A percentile compares a stretch with the other conserved stretches of the same genome.
These are phyloP conservation scores for Ceratocystis papillata DNA, from an alignment of 2,329 filamentous ascomycete species.

Conservation along the genomic window DNA sequence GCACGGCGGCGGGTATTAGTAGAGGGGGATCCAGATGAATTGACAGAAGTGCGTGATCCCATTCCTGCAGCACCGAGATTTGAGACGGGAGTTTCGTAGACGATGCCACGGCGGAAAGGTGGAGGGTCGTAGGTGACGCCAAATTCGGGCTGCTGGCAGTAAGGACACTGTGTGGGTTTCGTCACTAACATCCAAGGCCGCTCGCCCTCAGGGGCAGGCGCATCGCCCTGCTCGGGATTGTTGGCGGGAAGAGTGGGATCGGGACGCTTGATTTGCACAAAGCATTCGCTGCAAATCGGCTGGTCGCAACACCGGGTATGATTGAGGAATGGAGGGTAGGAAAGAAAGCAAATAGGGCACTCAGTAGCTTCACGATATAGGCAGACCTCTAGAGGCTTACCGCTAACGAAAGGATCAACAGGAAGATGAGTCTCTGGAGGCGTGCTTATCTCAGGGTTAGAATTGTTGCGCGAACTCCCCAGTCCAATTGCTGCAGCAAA, in stretches of 20 bases:
- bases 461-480: conserved; percentile 59
- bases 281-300: conserved; percentile 94
- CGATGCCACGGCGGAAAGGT: conserved; percentile 72
- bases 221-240: conserved; percentile 36
- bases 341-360: conserved; percentile 93
- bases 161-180: conserved; percentile 84
- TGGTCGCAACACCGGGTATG: conserved; percentile 92
- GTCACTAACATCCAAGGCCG: conserved; percentile 60
- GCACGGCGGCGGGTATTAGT: conserved; percentile 37
- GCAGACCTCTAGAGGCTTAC: conserved; percentile 84
- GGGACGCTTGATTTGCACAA: conserved; percentile 93
- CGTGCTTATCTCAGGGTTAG: conserved; percentile 53
- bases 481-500: conserved; percentile 64
- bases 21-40: conserved; percentile 43
- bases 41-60: conserved; percentile 75
- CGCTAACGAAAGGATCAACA: conserved; percentile 78
- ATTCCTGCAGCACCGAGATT: conserved; percentile 58
- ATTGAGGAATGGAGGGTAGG: conserved; percentile 90
- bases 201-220: conserved; percentile 26
- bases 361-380: conserved; percentile 85
- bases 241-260: conserved; percentile 86
- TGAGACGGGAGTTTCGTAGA: conserved; percentile 45
- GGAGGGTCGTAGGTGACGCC: conserved; percentile 91
- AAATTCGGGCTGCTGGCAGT: conserved; percentile 90
- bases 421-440: conserved; percentile 72